Evolutionary conservation across 2,329 filamentous ascomycete genomes (phyloP), one percentile per base, ranked within the genome.

Genomic region (Ceratocystis alfenasii): DNA sequence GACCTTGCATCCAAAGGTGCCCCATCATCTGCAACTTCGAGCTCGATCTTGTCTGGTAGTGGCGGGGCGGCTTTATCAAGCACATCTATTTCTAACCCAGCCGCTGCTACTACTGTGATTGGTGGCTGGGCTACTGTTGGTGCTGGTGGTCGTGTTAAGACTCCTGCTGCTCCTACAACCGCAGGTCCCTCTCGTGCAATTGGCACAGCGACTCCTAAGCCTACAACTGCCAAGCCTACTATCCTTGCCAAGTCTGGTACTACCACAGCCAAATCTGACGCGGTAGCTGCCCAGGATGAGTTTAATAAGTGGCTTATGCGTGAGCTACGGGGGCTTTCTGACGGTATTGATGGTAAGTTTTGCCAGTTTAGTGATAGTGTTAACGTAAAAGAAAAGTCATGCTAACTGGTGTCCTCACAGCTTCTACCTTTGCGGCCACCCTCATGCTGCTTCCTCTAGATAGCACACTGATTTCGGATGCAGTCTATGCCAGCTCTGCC

Each of bases 101-200:
- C 92, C 12, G 97, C 92, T 0, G 91, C 97, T 53, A 93, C 94
- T 57, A 90, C 93, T 10, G 28, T 44, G 87, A 91, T 70, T 94
- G 94, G 15, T 41, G 90, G 91, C 1, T 99, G 94, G 94, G 93
- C 92, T 10, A 97, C 92, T 0, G 93, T 99, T 50, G 94, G 94
- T 61, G 91, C 93, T 44, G 87, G 92, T 70, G 94, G 94, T 15
- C 99, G 96, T 78, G 83, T 89, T 62, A 97, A 96, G 79, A 78
- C 83, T 33, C 88, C 89, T 5, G 20, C 44, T 20, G 36, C 63
- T 44, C 15, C 53, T 8, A 20, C 7, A 7, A 15, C 61, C 25
- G 45, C 60, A 12, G 45, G 64, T 10, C 22, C 66, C 33, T 48
- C 63, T 45, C 80, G 81, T 25, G 73, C 80, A 15, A 72, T 73